A percentile compares a stretch with the other conserved stretches of the same genome.
Evolutionary conservation across 345 rosid species (phyloP).

Genomic region (Rhizophora apiculata): DNA sequence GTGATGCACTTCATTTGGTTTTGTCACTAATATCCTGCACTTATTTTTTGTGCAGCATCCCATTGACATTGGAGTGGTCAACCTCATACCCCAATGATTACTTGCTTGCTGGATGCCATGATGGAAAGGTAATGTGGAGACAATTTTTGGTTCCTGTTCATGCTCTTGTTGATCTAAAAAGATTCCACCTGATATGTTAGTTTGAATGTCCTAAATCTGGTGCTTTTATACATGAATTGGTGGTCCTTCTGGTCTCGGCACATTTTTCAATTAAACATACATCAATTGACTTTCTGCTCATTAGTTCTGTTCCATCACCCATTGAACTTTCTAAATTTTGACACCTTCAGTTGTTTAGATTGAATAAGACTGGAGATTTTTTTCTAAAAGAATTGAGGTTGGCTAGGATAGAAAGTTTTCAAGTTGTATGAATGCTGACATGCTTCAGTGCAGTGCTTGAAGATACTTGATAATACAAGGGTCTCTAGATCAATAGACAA

Average conservation of each 20-base stretch:
- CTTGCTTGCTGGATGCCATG: constrained; percentile 94
- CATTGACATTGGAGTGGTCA: constrained; percentile 91
- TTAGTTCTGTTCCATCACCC: neutral
- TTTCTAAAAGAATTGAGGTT: no score
- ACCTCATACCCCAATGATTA: constrained; percentile 54
- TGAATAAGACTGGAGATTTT: no score
- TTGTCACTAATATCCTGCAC: constrained; percentile 22
- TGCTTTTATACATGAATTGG: neutral
- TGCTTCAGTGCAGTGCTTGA: no score
- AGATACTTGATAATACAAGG: no score
- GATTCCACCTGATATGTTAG: neutral
- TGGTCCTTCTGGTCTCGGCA: neutral
- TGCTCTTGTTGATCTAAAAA: neutral
- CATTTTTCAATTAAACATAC: neutral
- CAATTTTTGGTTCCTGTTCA: constrained; percentile 7
- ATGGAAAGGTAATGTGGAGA: constrained; percentile 59
- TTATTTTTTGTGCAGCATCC: constrained; percentile 49
- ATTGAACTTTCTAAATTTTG: no score
- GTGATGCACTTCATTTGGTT: constrained; percentile 11
- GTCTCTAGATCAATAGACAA: no score
- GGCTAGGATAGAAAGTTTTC: no score
- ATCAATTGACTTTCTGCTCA: constrained; percentile 2
- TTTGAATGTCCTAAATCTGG: neutral
- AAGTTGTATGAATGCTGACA: no score
- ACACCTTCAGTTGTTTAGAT: no score